Conservation (phyloP, 768 basidiomycete genomes). For the Daedalea quercina region DNA sequence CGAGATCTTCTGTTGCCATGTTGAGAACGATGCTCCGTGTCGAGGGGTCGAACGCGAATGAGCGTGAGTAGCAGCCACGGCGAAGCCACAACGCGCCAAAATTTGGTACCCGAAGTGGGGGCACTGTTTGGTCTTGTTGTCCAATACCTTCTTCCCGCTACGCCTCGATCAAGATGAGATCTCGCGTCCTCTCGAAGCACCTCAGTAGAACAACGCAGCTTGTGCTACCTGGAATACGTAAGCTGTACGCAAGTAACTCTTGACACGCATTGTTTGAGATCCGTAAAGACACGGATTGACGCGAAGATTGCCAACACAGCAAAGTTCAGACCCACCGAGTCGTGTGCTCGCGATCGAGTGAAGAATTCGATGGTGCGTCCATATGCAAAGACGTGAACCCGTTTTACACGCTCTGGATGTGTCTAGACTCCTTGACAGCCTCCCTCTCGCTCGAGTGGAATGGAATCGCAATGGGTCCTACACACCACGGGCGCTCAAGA, state of each 20-base stretch:
- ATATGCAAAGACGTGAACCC: no score
- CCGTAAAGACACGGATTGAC: no score
- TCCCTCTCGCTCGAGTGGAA: not conserved
- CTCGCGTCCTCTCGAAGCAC: not conserved
- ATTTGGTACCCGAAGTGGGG: constrained; percentile 9
- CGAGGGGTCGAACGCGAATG: not conserved
- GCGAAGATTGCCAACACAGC: no score
- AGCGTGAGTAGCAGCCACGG: not conserved
- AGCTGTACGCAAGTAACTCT: no score
- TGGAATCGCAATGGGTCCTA: not conserved
- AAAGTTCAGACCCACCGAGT: no score
- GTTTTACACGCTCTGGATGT: no score
- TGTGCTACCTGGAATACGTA: no score
- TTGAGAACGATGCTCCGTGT: not conserved
- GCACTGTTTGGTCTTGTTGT: constrained; percentile 12
- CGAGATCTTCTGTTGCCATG: constrained; percentile 2
- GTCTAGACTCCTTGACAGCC: no score
- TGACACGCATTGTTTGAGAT: no score
- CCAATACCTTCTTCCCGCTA: constrained; percentile 9
- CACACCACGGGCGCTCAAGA: not conserved
- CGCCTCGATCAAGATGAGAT: constrained; percentile 4
- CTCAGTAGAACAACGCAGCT: no score
- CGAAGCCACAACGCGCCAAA: constrained; percentile 1
- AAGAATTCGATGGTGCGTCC: no score
- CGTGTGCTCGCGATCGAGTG: no score